Conservation (phyloP, 805 yeast species). For the Kuraishia ogatae region DNA sequence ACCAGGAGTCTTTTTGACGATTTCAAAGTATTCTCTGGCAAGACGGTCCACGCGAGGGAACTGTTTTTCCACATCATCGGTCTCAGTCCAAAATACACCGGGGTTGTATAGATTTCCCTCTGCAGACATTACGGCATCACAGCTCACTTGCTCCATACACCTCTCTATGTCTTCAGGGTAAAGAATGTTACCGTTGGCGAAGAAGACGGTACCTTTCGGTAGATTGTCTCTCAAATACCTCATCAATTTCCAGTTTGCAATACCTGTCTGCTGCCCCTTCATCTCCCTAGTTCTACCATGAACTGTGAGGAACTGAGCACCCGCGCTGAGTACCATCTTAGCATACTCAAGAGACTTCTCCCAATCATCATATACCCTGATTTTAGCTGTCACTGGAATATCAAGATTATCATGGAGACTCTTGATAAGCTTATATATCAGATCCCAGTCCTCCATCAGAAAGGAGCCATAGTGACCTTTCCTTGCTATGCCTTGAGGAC, state of each 20-base stretch:
- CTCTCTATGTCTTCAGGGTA: slow-evolving; percentile 78
- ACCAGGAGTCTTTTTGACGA: slow-evolving; percentile 53
- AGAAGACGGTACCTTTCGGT: slow-evolving; percentile 73
- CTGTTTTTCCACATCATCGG: slow-evolving; percentile 47
- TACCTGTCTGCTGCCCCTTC: slow-evolving; percentile 94
- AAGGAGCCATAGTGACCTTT: slow-evolving; percentile 95
- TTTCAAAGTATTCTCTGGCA: slow-evolving; percentile 81
- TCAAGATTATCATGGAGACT: slow-evolving; percentile 67
- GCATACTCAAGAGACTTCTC: slow-evolving; percentile 84
- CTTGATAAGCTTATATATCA: slow-evolving; percentile 62
- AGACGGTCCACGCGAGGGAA: slow-evolving; percentile 83
- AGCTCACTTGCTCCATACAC: slow-evolving; percentile 51
- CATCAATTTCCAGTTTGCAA: slow-evolving; percentile 87
- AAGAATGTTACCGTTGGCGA: slow-evolving; percentile 91
- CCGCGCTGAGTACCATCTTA: slow-evolving; percentile 78
- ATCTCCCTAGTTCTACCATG: slow-evolving; percentile 96
- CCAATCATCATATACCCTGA: slow-evolving; percentile 79
- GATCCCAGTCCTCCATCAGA: slow-evolving; percentile 94
- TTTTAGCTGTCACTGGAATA: slow-evolving; percentile 92
- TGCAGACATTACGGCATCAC: slow-evolving; percentile 96
- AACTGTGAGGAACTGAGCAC: slow-evolving; percentile 91
- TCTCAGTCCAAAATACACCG: slow-evolving; percentile 65
- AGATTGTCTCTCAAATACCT: slow-evolving; percentile 70
- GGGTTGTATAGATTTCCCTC: slow-evolving; percentile 95
- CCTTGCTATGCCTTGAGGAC: slow-evolving; percentile 96